phyloP scores from a whole-genome alignment of 257 asterid species.

The Vinca minor region DNA sequence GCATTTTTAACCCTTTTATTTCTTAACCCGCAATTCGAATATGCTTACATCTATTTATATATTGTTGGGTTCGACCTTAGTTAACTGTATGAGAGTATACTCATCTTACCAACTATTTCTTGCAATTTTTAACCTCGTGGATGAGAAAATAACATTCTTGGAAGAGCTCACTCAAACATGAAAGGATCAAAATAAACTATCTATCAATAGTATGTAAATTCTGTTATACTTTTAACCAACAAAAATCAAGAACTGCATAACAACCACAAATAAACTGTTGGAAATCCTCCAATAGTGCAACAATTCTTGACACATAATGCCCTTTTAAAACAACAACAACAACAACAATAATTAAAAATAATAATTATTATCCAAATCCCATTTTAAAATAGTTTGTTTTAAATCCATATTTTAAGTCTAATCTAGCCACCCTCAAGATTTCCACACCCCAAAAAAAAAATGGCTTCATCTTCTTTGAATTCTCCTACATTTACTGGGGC shows the following conservation, averaged over 20 bases:
- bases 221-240: not conserved
- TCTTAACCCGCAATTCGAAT: too few species aligned
- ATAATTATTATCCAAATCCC: too few species aligned
- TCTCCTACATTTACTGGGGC: slow-evolving; percentile 5
- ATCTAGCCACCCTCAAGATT: not conserved
- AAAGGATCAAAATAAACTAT: not conserved
- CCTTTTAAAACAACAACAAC: not conserved
- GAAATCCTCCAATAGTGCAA: slow-evolving; percentile 18
- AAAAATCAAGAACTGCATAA: slow-evolving; percentile 1
- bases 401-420: too few species aligned
- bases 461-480: slow-evolving; percentile 18
- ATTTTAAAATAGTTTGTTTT: too few species aligned
- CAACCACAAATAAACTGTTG: slow-evolving; percentile 16
- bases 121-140: too few species aligned
- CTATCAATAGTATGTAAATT: not conserved
- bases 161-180: not conserved
- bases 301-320: not conserved
- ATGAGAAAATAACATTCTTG: not conserved
- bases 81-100: too few species aligned
- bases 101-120: too few species aligned
- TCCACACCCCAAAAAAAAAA: slow-evolving; percentile 12
- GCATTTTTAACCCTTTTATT: too few species aligned
- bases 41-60: too few species aligned
- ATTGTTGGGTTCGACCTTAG: too few species aligned
- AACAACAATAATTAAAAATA: too few species aligned